These are phyloP conservation scores for Ambrosiella xylebori DNA, from an alignment of 2,329 filamentous ascomycete genomes.

Conservation along the genomic window DNA sequence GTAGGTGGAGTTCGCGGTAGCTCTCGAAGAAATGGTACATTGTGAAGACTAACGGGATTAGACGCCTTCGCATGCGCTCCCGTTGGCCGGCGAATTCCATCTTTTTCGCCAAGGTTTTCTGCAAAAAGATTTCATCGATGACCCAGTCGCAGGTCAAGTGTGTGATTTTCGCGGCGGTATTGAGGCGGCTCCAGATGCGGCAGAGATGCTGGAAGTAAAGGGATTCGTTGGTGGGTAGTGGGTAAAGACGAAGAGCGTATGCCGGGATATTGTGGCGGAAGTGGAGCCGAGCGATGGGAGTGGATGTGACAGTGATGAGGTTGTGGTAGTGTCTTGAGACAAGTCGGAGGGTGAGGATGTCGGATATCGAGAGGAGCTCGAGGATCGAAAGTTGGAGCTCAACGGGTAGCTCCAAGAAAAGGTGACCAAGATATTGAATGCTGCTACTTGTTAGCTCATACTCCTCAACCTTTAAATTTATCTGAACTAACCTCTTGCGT, in stretches of 20 bases:
- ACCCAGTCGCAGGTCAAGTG: conserved; percentile 47
- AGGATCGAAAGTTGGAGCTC: conserved; percentile 48
- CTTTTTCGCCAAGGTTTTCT: conserved; percentile 36
- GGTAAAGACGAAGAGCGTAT: conserved; percentile 44
- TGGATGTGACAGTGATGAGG: conserved; percentile 42
- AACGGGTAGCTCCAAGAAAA: conserved; percentile 41
- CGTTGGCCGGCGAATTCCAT: conserved; percentile 42
- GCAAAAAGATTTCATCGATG: conserved; percentile 46
- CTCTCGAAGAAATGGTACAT: conserved; percentile 53
- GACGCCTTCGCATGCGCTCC: conserved; percentile 45
- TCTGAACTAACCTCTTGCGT: background rate
- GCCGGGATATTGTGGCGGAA: conserved; percentile 40
- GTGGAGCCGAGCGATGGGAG: conserved; percentile 43
- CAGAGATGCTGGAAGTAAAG: conserved; percentile 45
- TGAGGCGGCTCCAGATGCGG: conserved; percentile 47
- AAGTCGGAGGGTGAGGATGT: conserved; percentile 40
- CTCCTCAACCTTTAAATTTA: conserved; percentile 14
- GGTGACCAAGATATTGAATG: conserved; percentile 33
- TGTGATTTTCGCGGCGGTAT: conserved; percentile 45
- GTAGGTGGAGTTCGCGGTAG: conserved; percentile 40
- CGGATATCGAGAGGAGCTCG: conserved; percentile 39
- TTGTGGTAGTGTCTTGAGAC: conserved; percentile 42
- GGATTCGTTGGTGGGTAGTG: conserved; percentile 28
- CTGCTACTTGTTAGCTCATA: conserved; percentile 16
- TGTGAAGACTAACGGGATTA: conserved; percentile 47